Evolutionary conservation across 2,329 filamentous ascomycete species (phyloP), one percentile per base, ranked within the genome.

Genomic region (Raffaelea ambrosiae): DNA sequence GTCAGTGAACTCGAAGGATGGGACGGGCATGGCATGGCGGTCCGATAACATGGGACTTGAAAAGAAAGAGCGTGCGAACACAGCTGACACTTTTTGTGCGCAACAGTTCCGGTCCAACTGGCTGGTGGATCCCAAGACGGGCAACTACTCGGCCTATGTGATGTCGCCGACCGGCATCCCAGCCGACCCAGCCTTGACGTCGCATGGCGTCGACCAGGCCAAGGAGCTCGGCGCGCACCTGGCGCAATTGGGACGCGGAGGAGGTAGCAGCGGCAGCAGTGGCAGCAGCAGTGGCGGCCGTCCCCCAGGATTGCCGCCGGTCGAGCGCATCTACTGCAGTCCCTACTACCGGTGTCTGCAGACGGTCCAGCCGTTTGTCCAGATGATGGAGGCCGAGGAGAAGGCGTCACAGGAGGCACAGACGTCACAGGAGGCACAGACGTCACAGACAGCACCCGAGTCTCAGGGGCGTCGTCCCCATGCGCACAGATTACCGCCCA

Each of bases 281-380:
- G 3, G 13, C 20, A 10, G 31, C 11, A 35, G n/a, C 7, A n/a
- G 18, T 14, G 26, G n/a, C n/a, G n/a, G n/a, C n/a, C n/a, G n/a
- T 21, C 40, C 3, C 9, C 14, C 68, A 1, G 61, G 86, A 40
- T 66, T 80, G 18, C 85, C 86, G 31, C 77, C 83, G 2, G 76
- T 91, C 50, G 83, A 88, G 46, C 74, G 74, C 42, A 76, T 97
- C 55, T 97, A 95, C 69, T 86, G 81, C 29, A 89, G 84, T 51
- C 86, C 88, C 0, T 95, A 88, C 67, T 95, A 93, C 64, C 80
- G 89, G 54, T 95, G 89, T 61, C 70, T 95, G 39, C 86, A 95
- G 67, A 95, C 89, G 2, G 79, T 95, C 46, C 71, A 76, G 43
- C 88, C 89, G 0, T 83, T 83, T 56, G 70, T 83, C 20, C 56